These are phyloP conservation scores for Albizia julibrissin DNA, from an alignment of 306 rosid species.

Conservation along the genomic window DNA sequence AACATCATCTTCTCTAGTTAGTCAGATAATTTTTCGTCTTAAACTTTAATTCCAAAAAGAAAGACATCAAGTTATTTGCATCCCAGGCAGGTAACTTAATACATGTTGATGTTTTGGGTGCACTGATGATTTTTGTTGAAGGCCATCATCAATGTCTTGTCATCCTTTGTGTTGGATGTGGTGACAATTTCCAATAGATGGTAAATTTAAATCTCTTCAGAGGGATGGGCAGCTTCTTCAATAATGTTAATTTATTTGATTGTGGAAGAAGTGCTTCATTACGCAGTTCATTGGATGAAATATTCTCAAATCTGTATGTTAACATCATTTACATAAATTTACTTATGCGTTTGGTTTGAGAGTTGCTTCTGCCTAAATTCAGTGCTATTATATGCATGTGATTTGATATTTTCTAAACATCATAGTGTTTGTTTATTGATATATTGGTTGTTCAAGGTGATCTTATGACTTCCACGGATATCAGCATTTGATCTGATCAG, in stretches of 20 bases:
- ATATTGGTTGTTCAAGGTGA: conserved; percentile 15
- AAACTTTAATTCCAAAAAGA: neutral
- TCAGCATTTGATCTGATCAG: conserved; percentile 12
- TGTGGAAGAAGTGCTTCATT: neutral
- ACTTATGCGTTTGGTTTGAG: conserved; percentile 25
- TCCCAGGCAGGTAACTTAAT: neutral
- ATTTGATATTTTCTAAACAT: neutral
- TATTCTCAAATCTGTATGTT: neutral
- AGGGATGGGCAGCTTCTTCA: neutral
- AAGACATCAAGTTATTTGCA: neutral
- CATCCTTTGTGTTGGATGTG: neutral
- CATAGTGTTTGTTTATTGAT: neutral
- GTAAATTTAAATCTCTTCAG: neutral
- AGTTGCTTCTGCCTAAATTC: conserved; percentile 13
- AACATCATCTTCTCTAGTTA: neutral
- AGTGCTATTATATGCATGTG: neutral
- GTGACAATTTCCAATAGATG: neutral
- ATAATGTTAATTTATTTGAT: neutral
- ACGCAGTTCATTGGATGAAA: conserved; percentile 22
- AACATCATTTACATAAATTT: neutral
- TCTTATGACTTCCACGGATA: conserved; percentile 35
- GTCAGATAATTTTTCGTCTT: neutral
- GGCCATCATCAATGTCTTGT: neutral
- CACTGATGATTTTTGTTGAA: neutral
- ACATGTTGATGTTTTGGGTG: neutral